Base-by-base conservation (phyloP, 169 alveolate species). In the Cryptosporidium tyzzeri region DNA sequence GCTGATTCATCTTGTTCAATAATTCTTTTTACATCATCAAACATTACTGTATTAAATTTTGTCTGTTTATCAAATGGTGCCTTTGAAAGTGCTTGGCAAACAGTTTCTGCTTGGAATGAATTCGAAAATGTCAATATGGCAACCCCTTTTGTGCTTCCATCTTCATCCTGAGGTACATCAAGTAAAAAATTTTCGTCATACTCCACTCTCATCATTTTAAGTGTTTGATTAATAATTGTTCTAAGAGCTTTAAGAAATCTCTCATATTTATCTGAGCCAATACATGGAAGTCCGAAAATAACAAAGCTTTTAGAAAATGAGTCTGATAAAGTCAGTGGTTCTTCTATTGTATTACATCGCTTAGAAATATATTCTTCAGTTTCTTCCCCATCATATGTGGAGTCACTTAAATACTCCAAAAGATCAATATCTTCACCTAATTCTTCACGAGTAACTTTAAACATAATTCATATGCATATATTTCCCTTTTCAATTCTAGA, bases 51-150 rank as follows among this genome's bases (percentile, higher is more conserved):
- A 91, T 93, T 86, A 37, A 86, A 44, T 48, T 84, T 48, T 18
- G 86, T 59, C 48, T 70, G 87, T 21, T 62, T 59, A 44, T 67
- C 92, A 45, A 70, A 86, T 0, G 84, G 86, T 3, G 85, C 91
- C 62, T 86, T 86, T 55, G 84, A 80, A 33, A 70, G 84, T 51
- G 84, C 61, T 29, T 80, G 92, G 26, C 84, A 68, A 3, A 51
- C 89, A 1, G 91, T 51, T 31, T 80, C 84, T 59, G 97, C 97
- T 55, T 94, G 96, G 70, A 84, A 70, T 37, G 91, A 91, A 58
- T 73, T 93, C 50, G 95, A 84, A 85, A 93, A 95, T 35, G 97
- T 93, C 37, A 95, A 50, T 69, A 95, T 93, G n/a, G 95, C 95
- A 59, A 94, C 75, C 0, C 97, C 97, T 21, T 67, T 53, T 6